Conservation (phyloP, 1,139 yeast genomes). For the Taiozyma onychis region DNA sequence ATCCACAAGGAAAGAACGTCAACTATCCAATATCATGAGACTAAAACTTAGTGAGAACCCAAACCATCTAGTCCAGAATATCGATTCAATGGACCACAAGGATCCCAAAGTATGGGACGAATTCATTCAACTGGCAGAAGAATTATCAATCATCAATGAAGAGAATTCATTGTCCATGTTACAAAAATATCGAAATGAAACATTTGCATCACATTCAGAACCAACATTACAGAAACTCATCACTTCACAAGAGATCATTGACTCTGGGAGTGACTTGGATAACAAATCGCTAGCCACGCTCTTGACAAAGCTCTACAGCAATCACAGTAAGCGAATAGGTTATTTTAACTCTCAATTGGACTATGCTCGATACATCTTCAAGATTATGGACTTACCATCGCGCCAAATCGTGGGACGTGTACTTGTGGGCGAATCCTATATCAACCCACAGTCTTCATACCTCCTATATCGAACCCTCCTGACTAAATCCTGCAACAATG, state of each 20-base stretch:
- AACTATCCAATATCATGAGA: neutral
- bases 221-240: conserved; percentile 3
- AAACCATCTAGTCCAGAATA: neutral
- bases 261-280: conserved; percentile 6
- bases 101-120: conserved; percentile 4
- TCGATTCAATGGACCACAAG: conserved; percentile 2
- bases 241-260: conserved; percentile 4
- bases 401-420: conserved; percentile 17
- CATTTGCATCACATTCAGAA: conserved; percentile 5
- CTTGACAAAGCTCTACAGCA: conserved; percentile 8
- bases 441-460: conserved; percentile 34
- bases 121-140: conserved; percentile 3
- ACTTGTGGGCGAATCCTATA: conserved; percentile 41
- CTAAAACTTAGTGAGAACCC: conserved; percentile 4
- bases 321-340: neutral
- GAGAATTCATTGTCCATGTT: neutral
- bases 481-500: conserved; percentile 9
- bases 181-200: neutral
- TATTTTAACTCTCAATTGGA: conserved; percentile 7
- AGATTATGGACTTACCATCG: conserved; percentile 12
- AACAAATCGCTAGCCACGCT: conserved; percentile 15
- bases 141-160: neutral
- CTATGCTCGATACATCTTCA: conserved; percentile 19
- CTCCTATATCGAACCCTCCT: conserved; percentile 27
- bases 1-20: neutral